Percentiles rank a stretch among this genome's conserved stretches.
These are phyloP conservation scores for Centrapalus pauciflorus DNA, from an alignment of 129 eudicot genomes.

Conservation along the genomic window DNA sequence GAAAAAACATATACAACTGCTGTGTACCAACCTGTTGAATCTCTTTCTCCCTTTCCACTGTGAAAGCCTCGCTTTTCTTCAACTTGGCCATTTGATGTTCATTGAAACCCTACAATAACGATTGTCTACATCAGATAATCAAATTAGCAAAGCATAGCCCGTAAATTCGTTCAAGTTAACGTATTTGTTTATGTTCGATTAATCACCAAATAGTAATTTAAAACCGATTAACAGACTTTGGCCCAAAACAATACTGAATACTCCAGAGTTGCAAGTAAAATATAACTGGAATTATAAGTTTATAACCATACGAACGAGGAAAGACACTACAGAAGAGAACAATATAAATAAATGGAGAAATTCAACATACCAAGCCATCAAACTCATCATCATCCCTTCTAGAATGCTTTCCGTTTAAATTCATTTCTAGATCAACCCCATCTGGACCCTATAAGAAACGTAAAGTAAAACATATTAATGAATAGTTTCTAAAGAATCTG, in stretches of 20 bases:
- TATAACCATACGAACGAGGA: background rate
- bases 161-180: background rate
- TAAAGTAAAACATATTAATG: constrained; percentile 5
- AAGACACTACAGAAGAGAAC: background rate
- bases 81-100: constrained; percentile 69
- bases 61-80: constrained; percentile 71
- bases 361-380: constrained; percentile 53
- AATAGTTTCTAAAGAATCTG: constrained; percentile 3
- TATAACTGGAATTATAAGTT: too few relatives aligned
- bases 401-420: constrained; percentile 63
- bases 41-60: constrained; percentile 84
- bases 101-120: constrained; percentile 69
- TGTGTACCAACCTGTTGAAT: constrained; percentile 54
- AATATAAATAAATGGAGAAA: background rate
- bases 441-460: constrained; percentile 24
- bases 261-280: too few relatives aligned
- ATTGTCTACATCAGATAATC: too few relatives aligned
- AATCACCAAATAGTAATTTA: background rate
- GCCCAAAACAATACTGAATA: too few relatives aligned
- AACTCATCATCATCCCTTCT: constrained; percentile 55
- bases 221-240: background rate
- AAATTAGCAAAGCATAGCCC: background rate
- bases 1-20: background rate
- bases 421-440: constrained; percentile 91
- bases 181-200: background rate